Evolutionary conservation across 139 green algal species (phyloP), one percentile per base, ranked within the genome.

Genomic region (Eudorina sp.): DNA sequence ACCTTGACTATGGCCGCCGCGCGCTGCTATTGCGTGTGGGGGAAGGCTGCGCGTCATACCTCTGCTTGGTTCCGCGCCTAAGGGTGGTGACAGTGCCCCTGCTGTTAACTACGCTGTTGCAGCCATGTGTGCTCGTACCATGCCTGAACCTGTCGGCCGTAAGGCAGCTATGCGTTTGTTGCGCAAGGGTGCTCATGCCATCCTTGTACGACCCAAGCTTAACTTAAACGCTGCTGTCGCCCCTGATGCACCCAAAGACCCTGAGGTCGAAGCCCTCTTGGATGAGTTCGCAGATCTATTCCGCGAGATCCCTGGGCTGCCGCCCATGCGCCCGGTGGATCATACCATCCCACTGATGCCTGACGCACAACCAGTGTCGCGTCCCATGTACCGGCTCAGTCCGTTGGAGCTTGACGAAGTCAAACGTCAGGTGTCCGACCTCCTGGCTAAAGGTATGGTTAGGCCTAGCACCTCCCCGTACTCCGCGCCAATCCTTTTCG

Each of bases 301-400:
- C 16, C 2, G 4, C 23, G 68, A 83, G 3, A 51, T 79, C 7
- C 55, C 85, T 58, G 85, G 85, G 4, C 23, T 90, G 11, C 85
- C 85, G 27, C 75, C 85, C 6, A 13, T 68, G 25, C 41, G 85
- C 34, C 73, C 60, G 3, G 60, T 90, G 3, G 45, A 80, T 25
- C 85, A 55, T 55, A 9, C 13, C 48, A 21, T 55, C 48, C 48
- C 48, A 21, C 48, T 55, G 48, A 13, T 55, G 13, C 48, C 48
- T 55, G 48, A 55, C 48, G 48, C 48, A 13, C 48, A 55, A 55
- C 48, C 48, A 21, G 48, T 55, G 11, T 55, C 48, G 48, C 48
- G 48, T 13, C 48, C 48, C 48, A 55, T 55, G 48, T 55, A 55
- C 48, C 48, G 48, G 11, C 48, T 55, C 9, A 55, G 79, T 29